A percentile compares a stretch with the other conserved stretches of the same genome.
Conservation (phyloP, 2,329 filamentous ascomycete species). For the Penicillium sp. region DNA sequence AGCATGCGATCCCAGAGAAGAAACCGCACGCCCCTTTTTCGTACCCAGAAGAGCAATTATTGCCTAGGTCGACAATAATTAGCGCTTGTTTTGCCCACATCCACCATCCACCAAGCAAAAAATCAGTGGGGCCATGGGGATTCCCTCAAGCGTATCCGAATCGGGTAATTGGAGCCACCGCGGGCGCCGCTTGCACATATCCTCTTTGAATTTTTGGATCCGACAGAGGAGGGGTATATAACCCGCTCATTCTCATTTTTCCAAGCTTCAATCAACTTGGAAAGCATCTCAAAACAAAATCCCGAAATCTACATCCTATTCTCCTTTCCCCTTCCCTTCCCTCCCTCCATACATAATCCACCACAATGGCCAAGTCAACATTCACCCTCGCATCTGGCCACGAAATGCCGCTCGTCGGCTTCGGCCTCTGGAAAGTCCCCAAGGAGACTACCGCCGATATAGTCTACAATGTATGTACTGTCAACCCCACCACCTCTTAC, state of each 20-base stretch:
- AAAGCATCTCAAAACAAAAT: background rate
- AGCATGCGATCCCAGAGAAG: too few species aligned
- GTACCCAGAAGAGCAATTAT: too few species aligned
- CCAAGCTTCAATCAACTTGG: too few species aligned
- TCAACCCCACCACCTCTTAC: too few species aligned
- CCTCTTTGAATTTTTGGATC: background rate
- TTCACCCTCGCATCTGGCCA: background rate
- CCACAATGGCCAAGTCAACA: background rate
- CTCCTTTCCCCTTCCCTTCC: background rate
- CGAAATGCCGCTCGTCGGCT: background rate
- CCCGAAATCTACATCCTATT: too few species aligned
- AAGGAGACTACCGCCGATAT: background rate
- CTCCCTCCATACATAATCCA: too few species aligned
- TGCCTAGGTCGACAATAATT: too few species aligned
- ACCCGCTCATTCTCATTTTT: background rate
- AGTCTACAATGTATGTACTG: background rate
- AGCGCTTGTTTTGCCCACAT: too few species aligned
- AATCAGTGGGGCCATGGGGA: background rate
- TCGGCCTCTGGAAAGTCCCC: background rate
- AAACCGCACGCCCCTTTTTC: too few species aligned
- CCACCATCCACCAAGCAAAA: too few species aligned
- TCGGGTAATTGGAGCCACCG: background rate
- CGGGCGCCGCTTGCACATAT: background rate
- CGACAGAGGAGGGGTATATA: background rate
- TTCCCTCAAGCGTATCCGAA: background rate